Evolutionary conservation across 495 filamentous ascomycete genomes (phyloP), one percentile per base, ranked within the genome.

Genomic region (Beverwykella pulmonaria): DNA sequence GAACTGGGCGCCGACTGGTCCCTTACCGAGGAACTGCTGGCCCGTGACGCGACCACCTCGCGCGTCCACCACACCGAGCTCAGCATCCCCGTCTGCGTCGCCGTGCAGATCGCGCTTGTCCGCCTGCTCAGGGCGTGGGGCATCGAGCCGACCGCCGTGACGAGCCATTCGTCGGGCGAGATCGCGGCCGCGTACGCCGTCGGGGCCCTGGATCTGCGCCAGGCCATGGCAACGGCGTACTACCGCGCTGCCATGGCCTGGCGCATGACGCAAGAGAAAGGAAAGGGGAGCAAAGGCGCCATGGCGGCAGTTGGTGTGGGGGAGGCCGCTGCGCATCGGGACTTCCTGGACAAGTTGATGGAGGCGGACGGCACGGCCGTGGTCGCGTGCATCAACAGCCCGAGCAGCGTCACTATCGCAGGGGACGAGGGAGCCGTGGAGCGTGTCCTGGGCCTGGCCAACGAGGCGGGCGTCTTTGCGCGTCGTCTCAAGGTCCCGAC

Each of bases 161-260:
- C 64, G 6, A 61, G 66, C 53, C 66, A 69, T 23, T 69, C 66
- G 14, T 59, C 53, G 46, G 66, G 66, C 4, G 66, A 69, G 49
- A 64, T 69, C 10, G 66, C 41, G 32, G 66, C 66, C 1, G 66
- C 66, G 1, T 62, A 63, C 44, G 54, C 66, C 4, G 52, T 46
- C 4, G 53, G 53, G 2, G 53, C 15, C 19, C 9, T 69, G 6
- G 19, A 39, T 1, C 70, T 75, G 15, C 61, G 56, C 65, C 81
- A 76, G 71, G 85, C 81, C 1, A 77, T 80, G 6, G 58, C 64
- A 1, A 53, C 75, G 36, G 76, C 79, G 1, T 83, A 78, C 47
- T 79, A 76, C 34, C 75, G 81, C 7, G 80, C 53, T 1, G 20
- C 41, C 0, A 32, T 59, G 14, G 30, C 0, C 47, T 59, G 14